Evolutionary conservation across 495 filamentous ascomycete species (phyloP).

Genomic region (Rhypophila decipiens): DNA sequence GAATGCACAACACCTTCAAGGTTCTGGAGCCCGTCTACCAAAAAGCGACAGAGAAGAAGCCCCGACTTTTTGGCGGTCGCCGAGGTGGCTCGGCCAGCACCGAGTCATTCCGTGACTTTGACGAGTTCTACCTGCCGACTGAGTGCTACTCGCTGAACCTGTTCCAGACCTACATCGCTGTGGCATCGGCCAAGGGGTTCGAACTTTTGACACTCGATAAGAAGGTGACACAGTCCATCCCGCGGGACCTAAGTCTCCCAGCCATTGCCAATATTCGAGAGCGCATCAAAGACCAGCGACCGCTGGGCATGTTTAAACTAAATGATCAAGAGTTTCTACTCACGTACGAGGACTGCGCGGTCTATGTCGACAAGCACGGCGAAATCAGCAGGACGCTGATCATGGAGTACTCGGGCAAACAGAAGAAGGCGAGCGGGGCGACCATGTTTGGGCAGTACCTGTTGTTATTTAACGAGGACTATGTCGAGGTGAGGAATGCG

Average conservation of each 20-base stretch:
- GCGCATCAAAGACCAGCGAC: constrained; percentile 71
- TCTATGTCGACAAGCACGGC: constrained; percentile 97
- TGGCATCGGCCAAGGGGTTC: constrained; percentile 86
- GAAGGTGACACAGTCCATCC: constrained; percentile 85
- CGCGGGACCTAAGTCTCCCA: constrained; percentile 65
- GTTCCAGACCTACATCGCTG: constrained; percentile 86
- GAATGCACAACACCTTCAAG: constrained; percentile 87
- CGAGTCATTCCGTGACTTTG: constrained; percentile 95
- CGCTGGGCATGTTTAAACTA: constrained; percentile 94
- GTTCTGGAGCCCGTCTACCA: constrained; percentile 93
- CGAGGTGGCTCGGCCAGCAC: constrained; percentile 58
- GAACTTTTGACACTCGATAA: constrained; percentile 96
- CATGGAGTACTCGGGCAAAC: constrained; percentile 94
- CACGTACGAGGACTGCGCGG: constrained; percentile 90
- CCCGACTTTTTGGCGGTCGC: constrained; percentile 56
- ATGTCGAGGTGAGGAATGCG: constrained; percentile 93
- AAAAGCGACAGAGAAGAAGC: constrained; percentile 71
- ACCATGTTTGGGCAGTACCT: constrained; percentile 81
- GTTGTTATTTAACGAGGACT: constrained; percentile 77
- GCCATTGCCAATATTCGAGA: constrained; percentile 72
- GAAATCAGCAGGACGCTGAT: constrained; percentile 88
- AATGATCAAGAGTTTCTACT: constrained; percentile 88
- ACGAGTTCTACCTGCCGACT: constrained; percentile 97
- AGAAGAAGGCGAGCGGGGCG: constrained; percentile 62
- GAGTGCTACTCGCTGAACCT: constrained; percentile 94